Evolutionary conservation across 1,284 basidiomycete genomes (phyloP).

Genomic region (Malassezia brasiliensis): DNA sequence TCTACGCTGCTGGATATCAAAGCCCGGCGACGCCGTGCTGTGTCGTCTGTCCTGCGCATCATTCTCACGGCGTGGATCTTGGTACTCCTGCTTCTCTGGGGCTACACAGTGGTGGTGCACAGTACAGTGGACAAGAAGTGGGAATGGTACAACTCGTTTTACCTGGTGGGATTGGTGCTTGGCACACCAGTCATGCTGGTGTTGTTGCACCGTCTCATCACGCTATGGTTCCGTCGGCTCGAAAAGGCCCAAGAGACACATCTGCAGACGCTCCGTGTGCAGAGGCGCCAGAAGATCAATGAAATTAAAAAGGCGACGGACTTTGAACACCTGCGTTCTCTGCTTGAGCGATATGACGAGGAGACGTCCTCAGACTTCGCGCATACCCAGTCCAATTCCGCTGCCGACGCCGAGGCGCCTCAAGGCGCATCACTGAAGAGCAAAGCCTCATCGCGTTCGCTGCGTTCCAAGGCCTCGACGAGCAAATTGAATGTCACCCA

Average conservation of each 20-base stretch:
- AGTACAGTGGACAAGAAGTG: neutral
- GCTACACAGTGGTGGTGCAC: conserved; percentile 30
- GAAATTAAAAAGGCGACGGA: conserved; percentile 96
- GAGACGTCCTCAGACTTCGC: neutral
- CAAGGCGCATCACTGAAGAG: neutral
- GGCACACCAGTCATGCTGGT: conserved; percentile 9
- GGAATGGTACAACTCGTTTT: conserved; percentile 1
- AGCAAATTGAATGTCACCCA: neutral
- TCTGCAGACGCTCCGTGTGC: conserved; percentile 63
- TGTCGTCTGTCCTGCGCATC: conserved; percentile 68
- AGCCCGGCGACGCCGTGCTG: conserved; percentile 69
- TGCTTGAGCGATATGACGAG: conserved; percentile 78
- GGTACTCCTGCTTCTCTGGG: conserved; percentile 75
- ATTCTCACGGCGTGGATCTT: conserved; percentile 63
- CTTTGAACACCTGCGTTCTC: conserved; percentile 78
- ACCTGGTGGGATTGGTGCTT: conserved; percentile 8
- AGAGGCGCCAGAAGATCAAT: conserved; percentile 77
- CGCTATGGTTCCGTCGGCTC: conserved; percentile 8
- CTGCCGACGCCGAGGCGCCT: neutral
- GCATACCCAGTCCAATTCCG: neutral
- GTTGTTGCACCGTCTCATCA: conserved; percentile 7
- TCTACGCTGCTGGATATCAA: conserved; percentile 75
- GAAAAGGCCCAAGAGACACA: conserved; percentile 57
- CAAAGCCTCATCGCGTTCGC: neutral
- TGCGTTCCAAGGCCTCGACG: neutral